Evolutionary conservation across 23 red algal genomes (phyloP), one percentile per base, ranked within the genome.

Genomic region (Gracilaria gracilis): DNA sequence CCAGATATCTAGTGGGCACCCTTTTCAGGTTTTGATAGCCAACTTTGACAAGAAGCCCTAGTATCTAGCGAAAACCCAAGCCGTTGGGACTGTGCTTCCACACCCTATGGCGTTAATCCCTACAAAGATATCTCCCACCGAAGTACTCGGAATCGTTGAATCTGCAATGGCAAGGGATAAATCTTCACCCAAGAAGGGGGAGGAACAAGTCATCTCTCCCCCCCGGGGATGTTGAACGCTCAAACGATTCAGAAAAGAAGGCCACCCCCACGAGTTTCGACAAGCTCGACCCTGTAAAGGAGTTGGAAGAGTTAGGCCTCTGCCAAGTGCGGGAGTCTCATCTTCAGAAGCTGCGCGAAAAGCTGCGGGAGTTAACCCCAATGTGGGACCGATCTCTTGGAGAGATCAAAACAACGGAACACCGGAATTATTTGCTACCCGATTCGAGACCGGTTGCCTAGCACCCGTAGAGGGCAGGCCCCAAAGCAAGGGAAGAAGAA

Each of bases 351-450:
- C n/a, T 47, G 13, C 37, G 44, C 51, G 39, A 79, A 12, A 79
- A 48, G 74, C 36, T 79, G 25, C 74, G 74, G 17, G 51, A 79
- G 39, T 35, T 53, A 23, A 29, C 74, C 0, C 9, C 74, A 3
- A 47, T 79, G 31, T 49, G 11, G 39, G 28, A 79, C 29, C 34
- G 74, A 27, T 79, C 39, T 0, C 16, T 79, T 48, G 35, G 74
- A 79, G 74, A 79, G 31, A 48, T 79, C 28, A 23, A 16, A 14
- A 49, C 36, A 20, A 79, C 39, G 74, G 53, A 46, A 79, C 74
- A 79, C 15, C 31, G 34, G 19, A 79, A 48, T 47, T 32, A 79
- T 79, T 14, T 79, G 32, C 6, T 17, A 6, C 74, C 21, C 0
- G 38, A 48, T 46, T 1, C 39, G 33, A 39, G 14, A 14, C 74